Evolutionary conservation across 148 eudicot genomes (phyloP), one percentile per base, ranked within the genome.

Genomic region (Talinum fruticosum): DNA sequence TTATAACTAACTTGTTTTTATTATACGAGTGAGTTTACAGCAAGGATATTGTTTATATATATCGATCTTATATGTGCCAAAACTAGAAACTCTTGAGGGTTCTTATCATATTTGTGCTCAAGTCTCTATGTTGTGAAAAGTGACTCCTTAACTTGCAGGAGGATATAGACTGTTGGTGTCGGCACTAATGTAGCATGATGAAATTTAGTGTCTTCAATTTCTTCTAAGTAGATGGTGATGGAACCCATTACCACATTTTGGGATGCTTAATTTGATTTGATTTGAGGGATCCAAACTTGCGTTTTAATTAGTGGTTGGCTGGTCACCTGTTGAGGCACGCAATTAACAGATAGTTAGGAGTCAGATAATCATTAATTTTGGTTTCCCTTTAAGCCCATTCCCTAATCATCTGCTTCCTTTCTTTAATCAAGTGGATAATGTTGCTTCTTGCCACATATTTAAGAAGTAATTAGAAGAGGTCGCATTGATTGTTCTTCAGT

Each of bases 131-230:
- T 5, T 59, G n/a, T n/a, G 64, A 59, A 59, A 12, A 2, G 5
- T 24, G 64, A 59, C 64, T 59, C 28, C 10, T 59, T n/a, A 59
- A 59, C 64, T 59, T 59, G 64, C 26, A 57, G 64, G 26, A n/a
- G n/a, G 64, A 2, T 19, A 18, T n/a, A n/a, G 54, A 21, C n/a
- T 49, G 8, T 45, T 45, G 16, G 15, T 54, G 76, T 73, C 65
- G 75, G 75, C 59, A 29, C 75, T 49, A 71, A 44, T 23, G n/a
- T 49, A 73, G 24, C 64, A 23, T n/a, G 64, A 59, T 23, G 64
- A n/a, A 59, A 59, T 59, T 28, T n/a, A 24, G 13, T n/a, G 6
- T 23, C 64, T 59, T 59, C 10, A 23, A 59, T 59, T 59, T 59
- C 29, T 59, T 10, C 2, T 57, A 57, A 59, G 29, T n/a, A 24